Evolutionary conservation across 106 monocot species (phyloP).

Genomic region (Allium fistulosum): DNA sequence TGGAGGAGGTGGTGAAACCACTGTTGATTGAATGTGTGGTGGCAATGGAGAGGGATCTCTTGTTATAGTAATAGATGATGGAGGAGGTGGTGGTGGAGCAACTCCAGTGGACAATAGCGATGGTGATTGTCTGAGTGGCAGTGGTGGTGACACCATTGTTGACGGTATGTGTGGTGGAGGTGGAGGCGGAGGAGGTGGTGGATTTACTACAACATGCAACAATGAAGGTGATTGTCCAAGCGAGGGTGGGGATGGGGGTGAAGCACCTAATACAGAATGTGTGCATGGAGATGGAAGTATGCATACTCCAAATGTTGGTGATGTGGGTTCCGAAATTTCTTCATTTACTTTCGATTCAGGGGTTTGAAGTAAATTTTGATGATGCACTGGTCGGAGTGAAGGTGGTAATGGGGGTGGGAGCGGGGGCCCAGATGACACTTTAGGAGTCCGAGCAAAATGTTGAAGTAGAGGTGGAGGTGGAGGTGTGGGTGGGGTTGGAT

Average conservation of each 20-base stretch:
- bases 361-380: background rate
- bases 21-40: too few species aligned
- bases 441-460: background rate
- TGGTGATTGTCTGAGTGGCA: too few species aligned
- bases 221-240: background rate
- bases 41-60: too few species aligned
- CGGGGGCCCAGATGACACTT: background rate
- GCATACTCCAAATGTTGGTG: background rate
- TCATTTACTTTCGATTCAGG: background rate
- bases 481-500: background rate
- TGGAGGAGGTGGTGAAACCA: too few species aligned
- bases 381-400: background rate
- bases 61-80: too few species aligned
- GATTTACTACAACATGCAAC: background rate
- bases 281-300: background rate
- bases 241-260: background rate
- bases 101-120: too few species aligned
- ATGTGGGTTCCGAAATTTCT: background rate
- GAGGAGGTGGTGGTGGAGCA: background rate
- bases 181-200: background rate
- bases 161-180: background rate
- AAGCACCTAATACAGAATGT: background rate
- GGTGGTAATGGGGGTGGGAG: constrained; percentile 11
- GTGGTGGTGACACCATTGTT: background rate
- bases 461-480: constrained; percentile 13